Evolutionary conservation across 176 grass and related monocot genomes (phyloP), one percentile per base, ranked within the genome.

Genomic region (Neostapfia colusana): DNA sequence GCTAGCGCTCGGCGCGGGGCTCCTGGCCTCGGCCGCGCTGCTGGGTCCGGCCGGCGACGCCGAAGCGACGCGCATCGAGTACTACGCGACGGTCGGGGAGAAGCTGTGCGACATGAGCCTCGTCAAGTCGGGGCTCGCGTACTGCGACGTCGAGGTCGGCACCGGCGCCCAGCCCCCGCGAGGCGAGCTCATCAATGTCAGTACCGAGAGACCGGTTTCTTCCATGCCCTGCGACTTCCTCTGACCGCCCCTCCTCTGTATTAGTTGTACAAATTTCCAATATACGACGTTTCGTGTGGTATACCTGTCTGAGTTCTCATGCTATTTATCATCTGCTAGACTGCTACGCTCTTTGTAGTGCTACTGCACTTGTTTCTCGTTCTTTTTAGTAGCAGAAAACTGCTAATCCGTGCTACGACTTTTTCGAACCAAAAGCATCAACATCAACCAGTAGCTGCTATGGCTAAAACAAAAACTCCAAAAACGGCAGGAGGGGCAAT

Each of bases 101-200:
- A 84, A 86, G 45, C 76, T 94, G 24, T 98, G 95, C 59, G 91
- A 94, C 59, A 51, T 94, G 64, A 93, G 41, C 50, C 77, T 82
- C 39, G 91, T 67, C 31, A 98, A 88, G 85, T 95, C 95, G 0
- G 87, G 95, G 0, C 95, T 98, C 53, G 91, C 89, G 0, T 98
- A 77, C 85, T 95, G 91, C 53, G 95, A 98, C 66, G 69, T 98
- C 40, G 82, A 54, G 10, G 70, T 95, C 11, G 95, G 95, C 69
- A 88, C 84, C 43, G 91, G 95, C 0, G 79, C 50, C 48, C 75
- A 70, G 81, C 86, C 91, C 4, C 87, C 92, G 6, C 80, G 89
- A 43, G 87, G 87, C 65, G 91, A 98, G 77, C 95, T 98, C 63
- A 95, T 98, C 63, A 98, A 98, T 86, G 91, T 92, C 69, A 80